These are phyloP conservation scores for Oryza glaberrima DNA, from an alignment of 176 grass and related monocot species.

Conservation along the genomic window DNA sequence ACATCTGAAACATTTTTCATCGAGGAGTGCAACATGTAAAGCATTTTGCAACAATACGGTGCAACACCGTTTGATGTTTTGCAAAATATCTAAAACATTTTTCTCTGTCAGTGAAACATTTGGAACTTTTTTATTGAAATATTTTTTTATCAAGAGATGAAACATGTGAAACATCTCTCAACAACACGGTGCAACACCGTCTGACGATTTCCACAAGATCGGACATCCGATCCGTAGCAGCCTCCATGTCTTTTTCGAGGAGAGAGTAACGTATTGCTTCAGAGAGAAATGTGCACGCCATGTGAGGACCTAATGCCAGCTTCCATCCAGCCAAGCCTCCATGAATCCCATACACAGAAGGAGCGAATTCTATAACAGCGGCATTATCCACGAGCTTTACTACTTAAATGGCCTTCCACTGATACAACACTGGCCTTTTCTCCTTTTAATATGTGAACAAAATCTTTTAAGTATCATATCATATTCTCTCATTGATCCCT, in stretches of 20 bases:
- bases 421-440: constrained; percentile 8
- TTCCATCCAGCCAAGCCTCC: neutral
- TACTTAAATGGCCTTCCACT: neutral
- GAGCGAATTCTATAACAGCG: neutral
- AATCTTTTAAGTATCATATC: constrained; percentile 12
- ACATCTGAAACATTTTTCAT: no score
- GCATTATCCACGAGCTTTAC: neutral
- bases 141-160: no score
- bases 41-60: no score
- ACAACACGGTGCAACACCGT: no score
- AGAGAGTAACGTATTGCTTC: neutral
- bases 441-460: neutral
- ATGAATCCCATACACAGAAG: neutral
- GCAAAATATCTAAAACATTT: no score
- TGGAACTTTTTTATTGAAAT: no score
- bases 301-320: constrained; percentile 8
- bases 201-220: no score
- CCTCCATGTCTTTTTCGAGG: neutral
- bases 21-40: no score
- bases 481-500: neutral
- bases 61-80: no score
- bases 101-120: no score
- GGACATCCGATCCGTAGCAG: no score
- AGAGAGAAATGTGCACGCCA: neutral
- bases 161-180: no score